A percentile compares a stretch with the other conserved stretches of the same genome.
Evolutionary conservation across 257 asterid species (phyloP).

Genomic region (Vinca minor): DNA sequence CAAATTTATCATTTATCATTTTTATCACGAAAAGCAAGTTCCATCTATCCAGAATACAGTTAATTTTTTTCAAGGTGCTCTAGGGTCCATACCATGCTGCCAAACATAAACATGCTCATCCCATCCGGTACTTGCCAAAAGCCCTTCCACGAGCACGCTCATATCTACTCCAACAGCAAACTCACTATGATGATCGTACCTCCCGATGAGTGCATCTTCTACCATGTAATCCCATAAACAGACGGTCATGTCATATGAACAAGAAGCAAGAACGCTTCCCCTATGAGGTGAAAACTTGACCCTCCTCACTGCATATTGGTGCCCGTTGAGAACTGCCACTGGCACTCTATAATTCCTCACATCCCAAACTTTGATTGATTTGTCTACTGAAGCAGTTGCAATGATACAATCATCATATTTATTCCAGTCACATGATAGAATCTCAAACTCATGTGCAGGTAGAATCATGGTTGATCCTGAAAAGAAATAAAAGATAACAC

Average conservation of each 20-base stretch:
- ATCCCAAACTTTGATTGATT: conserved; percentile 92
- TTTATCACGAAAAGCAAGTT: neutral
- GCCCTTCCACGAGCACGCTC: conserved; percentile 95
- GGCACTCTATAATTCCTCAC: conserved; percentile 84
- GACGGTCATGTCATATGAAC: conserved; percentile 90
- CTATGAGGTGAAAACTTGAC: conserved; percentile 93
- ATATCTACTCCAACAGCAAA: conserved; percentile 90
- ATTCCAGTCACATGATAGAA: conserved; percentile 94
- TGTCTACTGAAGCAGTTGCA: conserved; percentile 90
- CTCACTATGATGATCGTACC: conserved; percentile 92
- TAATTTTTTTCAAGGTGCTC: conserved; percentile 51
- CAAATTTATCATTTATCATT: conserved; percentile 4
- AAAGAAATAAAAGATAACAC: neutral
- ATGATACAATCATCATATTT: conserved; percentile 86
- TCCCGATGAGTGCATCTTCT: conserved; percentile 77
- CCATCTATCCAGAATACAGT: conserved; percentile 2
- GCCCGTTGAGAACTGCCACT: conserved; percentile 81
- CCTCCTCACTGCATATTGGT: conserved; percentile 87
- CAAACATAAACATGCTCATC: conserved; percentile 92
- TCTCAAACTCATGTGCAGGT: conserved; percentile 89
- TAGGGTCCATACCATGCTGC: conserved; percentile 96
- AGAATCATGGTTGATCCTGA: conserved; percentile 95
- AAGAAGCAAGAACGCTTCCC: conserved; percentile 61
- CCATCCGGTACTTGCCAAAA: conserved; percentile 96
- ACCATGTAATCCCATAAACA: conserved; percentile 98